Evolutionary conservation across 163 green algal species (phyloP).

Genomic region (Scenedesmus sp.): DNA sequence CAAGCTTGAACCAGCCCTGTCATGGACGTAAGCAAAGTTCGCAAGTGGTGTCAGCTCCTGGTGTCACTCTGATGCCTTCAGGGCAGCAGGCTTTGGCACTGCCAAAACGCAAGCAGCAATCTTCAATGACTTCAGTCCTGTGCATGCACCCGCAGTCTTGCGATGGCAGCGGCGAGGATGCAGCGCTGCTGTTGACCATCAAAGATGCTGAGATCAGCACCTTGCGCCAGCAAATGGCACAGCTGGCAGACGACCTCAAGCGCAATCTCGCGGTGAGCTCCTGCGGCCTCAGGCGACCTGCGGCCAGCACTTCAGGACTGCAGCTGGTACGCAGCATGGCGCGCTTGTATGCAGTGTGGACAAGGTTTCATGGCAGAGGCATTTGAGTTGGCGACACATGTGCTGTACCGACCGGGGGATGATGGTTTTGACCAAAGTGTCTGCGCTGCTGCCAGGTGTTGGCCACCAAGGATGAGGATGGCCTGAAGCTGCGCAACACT

Average conservation of each 20-base stretch:
- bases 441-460: conserved; percentile 14
- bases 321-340: background rate
- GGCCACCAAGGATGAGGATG: conserved; percentile 28
- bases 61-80: too few relatives aligned
- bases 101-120: background rate
- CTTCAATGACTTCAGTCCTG: background rate
- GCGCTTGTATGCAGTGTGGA: too few relatives aligned
- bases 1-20: background rate
- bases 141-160: background rate
- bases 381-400: too few relatives aligned
- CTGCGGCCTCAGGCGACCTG: too few relatives aligned
- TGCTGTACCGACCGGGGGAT: too few relatives aligned
- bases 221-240: conserved; percentile 34
- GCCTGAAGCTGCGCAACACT: background rate
- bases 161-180: background rate
- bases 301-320: background rate
- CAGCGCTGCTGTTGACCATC: conserved; percentile 32
- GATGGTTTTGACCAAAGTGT: too few relatives aligned
- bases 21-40: background rate
- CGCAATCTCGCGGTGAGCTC: conserved; percentile 18
- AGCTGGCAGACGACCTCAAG: conserved; percentile 28
- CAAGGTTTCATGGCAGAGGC: too few relatives aligned
- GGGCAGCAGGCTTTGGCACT: background rate
- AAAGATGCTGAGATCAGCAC: conserved; percentile 36
- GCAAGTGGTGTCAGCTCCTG: background rate